These are phyloP conservation scores for Yarrowia galli DNA, from an alignment of 1,139 yeast genomes.

Conservation along the genomic window DNA sequence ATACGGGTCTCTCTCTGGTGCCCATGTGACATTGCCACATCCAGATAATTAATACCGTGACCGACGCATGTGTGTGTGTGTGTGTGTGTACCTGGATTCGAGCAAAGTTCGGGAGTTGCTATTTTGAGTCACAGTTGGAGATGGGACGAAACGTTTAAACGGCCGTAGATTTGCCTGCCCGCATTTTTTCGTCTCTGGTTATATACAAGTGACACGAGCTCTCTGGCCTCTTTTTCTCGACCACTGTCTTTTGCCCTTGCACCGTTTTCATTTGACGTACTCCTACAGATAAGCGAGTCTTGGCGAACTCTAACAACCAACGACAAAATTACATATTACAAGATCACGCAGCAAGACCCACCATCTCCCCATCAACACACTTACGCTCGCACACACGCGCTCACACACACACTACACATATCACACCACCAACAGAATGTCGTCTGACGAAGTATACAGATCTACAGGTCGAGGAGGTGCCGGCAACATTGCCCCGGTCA, in stretches of 20 bases:
- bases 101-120: conserved; percentile 28
- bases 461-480: conserved; percentile 88
- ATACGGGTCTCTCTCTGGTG: too few relatives aligned
- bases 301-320: conserved; percentile 27
- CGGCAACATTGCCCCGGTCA: conserved; percentile 66
- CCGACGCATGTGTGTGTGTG: too few relatives aligned
- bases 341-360: conserved; percentile 2
- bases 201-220: background rate
- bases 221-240: background rate
- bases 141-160: conserved; percentile 10
- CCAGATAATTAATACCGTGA: too few relatives aligned
- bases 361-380: background rate
- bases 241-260: background rate
- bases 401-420: too few relatives aligned
- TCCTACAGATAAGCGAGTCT: conserved; percentile 30
- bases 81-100: background rate
- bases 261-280: conserved; percentile 34
- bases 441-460: conserved; percentile 44
- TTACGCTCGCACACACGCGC: background rate
- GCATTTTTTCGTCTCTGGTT: background rate
- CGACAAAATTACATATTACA: conserved; percentile 5
- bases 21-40: conserved; percentile 5
- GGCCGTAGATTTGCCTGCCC: background rate
- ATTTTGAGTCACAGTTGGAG: conserved; percentile 1
- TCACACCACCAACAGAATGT: background rate